Evolutionary conservation across 2,329 filamentous ascomycete species (phyloP).

Genomic region (Colletotrichum theobromicola): DNA sequence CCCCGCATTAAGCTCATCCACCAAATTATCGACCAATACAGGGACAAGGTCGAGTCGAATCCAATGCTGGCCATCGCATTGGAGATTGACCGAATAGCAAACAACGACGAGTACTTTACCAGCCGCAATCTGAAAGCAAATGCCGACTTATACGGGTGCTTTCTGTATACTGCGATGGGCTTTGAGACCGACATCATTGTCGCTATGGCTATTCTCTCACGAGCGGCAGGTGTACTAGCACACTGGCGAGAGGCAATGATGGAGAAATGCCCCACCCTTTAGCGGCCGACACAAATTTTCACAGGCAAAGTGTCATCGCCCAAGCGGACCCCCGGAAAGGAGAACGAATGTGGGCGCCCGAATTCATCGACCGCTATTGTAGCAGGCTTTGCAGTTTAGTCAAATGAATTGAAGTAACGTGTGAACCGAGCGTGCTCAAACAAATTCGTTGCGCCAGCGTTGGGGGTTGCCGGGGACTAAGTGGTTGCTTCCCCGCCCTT

Average conservation of each 20-base stretch:
- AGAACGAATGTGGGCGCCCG: too few relatives aligned
- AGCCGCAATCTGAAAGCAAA: conserved; percentile 43
- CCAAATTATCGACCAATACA: conserved; percentile 27
- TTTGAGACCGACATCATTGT: conserved; percentile 29
- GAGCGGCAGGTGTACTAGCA: conserved; percentile 30
- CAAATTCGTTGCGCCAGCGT: background rate
- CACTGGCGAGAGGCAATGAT: conserved; percentile 33
- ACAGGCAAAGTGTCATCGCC: background rate
- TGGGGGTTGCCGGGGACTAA: background rate
- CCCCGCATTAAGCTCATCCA: conserved; percentile 37
- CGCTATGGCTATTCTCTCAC: conserved; percentile 30
- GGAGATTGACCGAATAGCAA: conserved; percentile 41
- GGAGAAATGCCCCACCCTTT: conserved; percentile 31
- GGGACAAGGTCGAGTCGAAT: conserved; percentile 26
- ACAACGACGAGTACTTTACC: conserved; percentile 39
- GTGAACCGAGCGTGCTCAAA: background rate
- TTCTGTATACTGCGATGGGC: conserved; percentile 43
- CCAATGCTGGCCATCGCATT: conserved; percentile 40
- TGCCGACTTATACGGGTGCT: conserved; percentile 48
- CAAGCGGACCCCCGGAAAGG: too few relatives aligned
- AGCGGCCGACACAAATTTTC: conserved; percentile 32
- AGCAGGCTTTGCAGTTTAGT: background rate
- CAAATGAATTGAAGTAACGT: background rate
- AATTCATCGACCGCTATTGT: background rate
- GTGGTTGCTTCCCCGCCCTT: background rate